These are phyloP conservation scores for Scleroderma bovista DNA, from an alignment of 768 basidiomycete species.

Conservation along the genomic window DNA sequence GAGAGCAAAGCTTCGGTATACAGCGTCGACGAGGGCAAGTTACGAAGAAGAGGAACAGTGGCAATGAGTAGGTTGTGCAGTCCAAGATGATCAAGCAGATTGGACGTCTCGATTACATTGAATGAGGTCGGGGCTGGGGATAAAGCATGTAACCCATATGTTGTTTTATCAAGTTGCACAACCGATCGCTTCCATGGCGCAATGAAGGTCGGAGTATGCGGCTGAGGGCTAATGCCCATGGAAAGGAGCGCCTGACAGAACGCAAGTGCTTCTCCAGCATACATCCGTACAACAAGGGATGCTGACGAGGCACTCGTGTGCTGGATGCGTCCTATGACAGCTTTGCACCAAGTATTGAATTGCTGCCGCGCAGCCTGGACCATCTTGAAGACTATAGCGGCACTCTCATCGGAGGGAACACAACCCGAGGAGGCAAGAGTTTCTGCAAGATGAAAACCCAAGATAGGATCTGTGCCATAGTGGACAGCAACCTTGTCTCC, in stretches of 20 bases:
- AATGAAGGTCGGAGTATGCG: slow-evolving; percentile 12
- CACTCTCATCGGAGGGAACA: not conserved
- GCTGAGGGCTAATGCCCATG: slow-evolving; percentile 1
- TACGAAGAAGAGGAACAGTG: slow-evolving; percentile 19
- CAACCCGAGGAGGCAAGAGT: slow-evolving; percentile 8
- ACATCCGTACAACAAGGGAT: slow-evolving; percentile 22
- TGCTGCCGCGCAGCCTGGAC: slow-evolving; percentile 15
- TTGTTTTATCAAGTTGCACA: slow-evolving; percentile 16
- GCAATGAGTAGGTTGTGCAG: slow-evolving; percentile 22
- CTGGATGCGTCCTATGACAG: slow-evolving; percentile 10
- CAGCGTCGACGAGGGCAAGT: slow-evolving; percentile 18
- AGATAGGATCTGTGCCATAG: slow-evolving; percentile 25
- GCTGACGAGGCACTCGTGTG: not conserved
- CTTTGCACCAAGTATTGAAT: slow-evolving; percentile 25
- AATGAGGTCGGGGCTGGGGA: slow-evolving; percentile 23
- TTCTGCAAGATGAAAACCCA: slow-evolving; percentile 30
- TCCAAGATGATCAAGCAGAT: slow-evolving; percentile 26
- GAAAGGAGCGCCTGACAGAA: slow-evolving; percentile 23
- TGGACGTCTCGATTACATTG: slow-evolving; percentile 31
- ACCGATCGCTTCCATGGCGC: slow-evolving; percentile 21
- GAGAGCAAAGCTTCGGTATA: slow-evolving; percentile 26
- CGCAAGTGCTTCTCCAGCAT: slow-evolving; percentile 24
- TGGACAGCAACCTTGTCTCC: slow-evolving; percentile 22
- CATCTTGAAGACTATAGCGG: slow-evolving; percentile 12
- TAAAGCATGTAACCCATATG: slow-evolving; percentile 13